Evolutionary conservation across 2,329 filamentous ascomycete species (phyloP).

Genomic region (Penicillium expansum): DNA sequence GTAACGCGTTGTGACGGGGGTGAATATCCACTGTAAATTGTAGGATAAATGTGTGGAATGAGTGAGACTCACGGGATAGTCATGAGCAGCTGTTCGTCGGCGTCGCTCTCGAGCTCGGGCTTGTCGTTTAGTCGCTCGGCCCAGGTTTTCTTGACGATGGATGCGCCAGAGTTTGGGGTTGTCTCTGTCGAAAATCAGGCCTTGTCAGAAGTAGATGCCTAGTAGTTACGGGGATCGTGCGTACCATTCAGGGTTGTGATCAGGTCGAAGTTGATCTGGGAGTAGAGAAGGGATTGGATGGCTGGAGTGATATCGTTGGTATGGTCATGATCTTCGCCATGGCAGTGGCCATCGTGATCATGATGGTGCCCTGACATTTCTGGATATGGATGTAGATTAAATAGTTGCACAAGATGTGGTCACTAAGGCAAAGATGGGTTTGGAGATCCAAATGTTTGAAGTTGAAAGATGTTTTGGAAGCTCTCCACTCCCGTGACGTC

Average conservation of each 20-base stretch:
- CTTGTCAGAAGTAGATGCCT: not conserved
- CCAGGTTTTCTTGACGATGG: slow-evolving; percentile 88
- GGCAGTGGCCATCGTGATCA: slow-evolving; percentile 44
- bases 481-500: slow-evolving; percentile 25
- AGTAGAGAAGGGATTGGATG: slow-evolving; percentile 84
- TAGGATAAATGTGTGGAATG: not conserved
- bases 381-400: not conserved
- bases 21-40: not conserved
- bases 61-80: slow-evolving; percentile 68
- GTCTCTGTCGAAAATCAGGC: slow-evolving; percentile 48
- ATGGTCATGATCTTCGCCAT: slow-evolving; percentile 70
- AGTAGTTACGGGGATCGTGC: not conserved
- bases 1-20: not conserved
- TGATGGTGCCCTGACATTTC: slow-evolving; percentile 40
- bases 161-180: slow-evolving; percentile 63
- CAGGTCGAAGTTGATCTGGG: slow-evolving; percentile 84
- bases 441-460: not conserved
- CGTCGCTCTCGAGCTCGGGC: slow-evolving; percentile 79
- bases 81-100: slow-evolving; percentile 92
- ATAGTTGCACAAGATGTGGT: not conserved
- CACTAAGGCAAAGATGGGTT: not conserved
- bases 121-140: slow-evolving; percentile 67
- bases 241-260: slow-evolving; percentile 77
- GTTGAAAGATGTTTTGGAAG: slow-evolving; percentile 6
- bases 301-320: slow-evolving; percentile 89